Percentiles rank a stretch among this genome's conserved stretches.
Conservation (phyloP, 1,284 basidiomycete species). For the Sanguinoderma infundibulare region DNA sequence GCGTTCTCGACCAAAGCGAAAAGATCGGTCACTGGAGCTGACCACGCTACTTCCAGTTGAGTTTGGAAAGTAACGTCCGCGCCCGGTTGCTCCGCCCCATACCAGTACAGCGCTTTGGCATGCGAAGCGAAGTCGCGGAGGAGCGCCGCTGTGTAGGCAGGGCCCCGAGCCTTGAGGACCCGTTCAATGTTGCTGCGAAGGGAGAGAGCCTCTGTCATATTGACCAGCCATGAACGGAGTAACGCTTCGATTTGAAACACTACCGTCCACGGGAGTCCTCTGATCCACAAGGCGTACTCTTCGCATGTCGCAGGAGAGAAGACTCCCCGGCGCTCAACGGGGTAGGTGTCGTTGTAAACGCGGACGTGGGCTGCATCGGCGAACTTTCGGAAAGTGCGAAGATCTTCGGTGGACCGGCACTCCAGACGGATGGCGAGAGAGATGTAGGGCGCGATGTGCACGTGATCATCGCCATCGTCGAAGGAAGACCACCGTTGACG, state of each 20-base stretch:
- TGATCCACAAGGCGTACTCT: conserved; percentile 41
- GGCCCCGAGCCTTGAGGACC: conserved; percentile 37
- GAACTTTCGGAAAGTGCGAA: conserved; percentile 44
- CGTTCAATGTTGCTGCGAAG: conserved; percentile 43
- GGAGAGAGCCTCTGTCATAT: conserved; percentile 50
- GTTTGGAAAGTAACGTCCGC: neutral
- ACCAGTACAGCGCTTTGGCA: conserved; percentile 36
- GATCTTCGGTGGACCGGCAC: conserved; percentile 38
- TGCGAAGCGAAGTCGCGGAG: conserved; percentile 49
- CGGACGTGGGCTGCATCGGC: conserved; percentile 41
- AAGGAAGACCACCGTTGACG: conserved; percentile 32
- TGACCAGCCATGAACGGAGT: conserved; percentile 44
- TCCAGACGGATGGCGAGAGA: conserved; percentile 54
- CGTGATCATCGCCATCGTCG: conserved; percentile 28
- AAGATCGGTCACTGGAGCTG: conserved; percentile 4
- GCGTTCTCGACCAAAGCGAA: conserved; percentile 28
- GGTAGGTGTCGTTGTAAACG: conserved; percentile 40
- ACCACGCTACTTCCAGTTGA: conserved; percentile 3
- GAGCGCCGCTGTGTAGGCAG: conserved; percentile 41
- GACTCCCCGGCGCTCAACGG: conserved; percentile 43
- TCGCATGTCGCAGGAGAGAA: conserved; percentile 45
- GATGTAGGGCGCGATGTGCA: conserved; percentile 45
- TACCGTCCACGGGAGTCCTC: conserved; percentile 49
- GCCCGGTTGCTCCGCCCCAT: conserved; percentile 8
- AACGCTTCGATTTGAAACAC: conserved; percentile 62